These are phyloP conservation scores for Globisporangium megalacanthum DNA, from an alignment of 352 stramenopile species.

Conservation along the genomic window DNA sequence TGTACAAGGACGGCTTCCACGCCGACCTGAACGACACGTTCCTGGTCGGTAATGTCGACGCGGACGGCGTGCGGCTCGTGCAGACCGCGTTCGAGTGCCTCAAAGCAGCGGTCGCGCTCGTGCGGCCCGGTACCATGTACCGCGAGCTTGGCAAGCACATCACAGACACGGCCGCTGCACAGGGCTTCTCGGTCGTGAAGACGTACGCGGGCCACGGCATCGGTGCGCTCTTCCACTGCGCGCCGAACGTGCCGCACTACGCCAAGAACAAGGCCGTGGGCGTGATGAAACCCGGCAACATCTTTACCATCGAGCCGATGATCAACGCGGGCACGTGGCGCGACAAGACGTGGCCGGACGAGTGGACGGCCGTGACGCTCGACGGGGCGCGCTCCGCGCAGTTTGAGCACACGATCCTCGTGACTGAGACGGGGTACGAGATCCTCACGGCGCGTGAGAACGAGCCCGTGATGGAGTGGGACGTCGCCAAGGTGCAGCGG, in stretches of 20 bases:
- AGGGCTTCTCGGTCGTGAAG: conserved; percentile 93
- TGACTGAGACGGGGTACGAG: conserved; percentile 97
- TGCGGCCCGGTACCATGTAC: conserved; percentile 95
- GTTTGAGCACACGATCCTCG: conserved; percentile 98
- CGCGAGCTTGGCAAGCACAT: conserved; percentile 95
- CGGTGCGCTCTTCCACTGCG: conserved; percentile 95
- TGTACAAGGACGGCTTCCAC: conserved; percentile 97
- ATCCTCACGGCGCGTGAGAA: conserved; percentile 93
- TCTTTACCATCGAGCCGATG: conserved; percentile 99
- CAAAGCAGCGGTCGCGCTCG: conserved; percentile 69
- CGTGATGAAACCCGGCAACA: conserved; percentile 96
- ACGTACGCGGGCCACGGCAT: conserved; percentile 99
- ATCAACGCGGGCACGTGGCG: conserved; percentile 95
- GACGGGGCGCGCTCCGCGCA: conserved; percentile 96
- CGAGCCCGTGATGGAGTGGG: conserved; percentile 86
- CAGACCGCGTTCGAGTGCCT: conserved; percentile 95
- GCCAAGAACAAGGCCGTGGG: conserved; percentile 97
- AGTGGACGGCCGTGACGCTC: conserved; percentile 96
- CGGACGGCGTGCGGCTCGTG: conserved; percentile 88
- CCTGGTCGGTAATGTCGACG: conserved; percentile 95
- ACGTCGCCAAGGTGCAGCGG: conserved; percentile 74
- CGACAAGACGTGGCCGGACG: conserved; percentile 94
- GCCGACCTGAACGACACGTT: conserved; percentile 99
- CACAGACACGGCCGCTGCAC: conserved; percentile 70
- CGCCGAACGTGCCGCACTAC: conserved; percentile 97